Percentiles rank a stretch among this genome's conserved stretches.
phyloP scores from a whole-genome alignment of 768 basidiomycete genomes.

The Macrolepiota dolichaula region DNA sequence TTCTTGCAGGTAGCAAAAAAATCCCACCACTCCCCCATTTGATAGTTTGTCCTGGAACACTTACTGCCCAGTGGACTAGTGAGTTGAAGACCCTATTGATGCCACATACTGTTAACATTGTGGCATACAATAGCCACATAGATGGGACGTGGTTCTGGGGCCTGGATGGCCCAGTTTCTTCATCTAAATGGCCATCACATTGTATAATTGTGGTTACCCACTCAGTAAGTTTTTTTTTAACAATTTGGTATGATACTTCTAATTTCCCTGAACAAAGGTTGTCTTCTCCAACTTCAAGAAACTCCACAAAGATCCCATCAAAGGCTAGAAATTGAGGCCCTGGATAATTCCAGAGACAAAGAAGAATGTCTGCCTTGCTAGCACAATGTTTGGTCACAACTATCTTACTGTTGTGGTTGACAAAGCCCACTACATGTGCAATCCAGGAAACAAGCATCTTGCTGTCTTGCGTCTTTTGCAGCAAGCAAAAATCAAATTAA shows the following conservation, averaged over 20 bases:
- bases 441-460: background rate
- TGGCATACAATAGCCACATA: conserved; percentile 18
- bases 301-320: background rate
- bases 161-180: conserved; percentile 4
- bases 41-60: conserved; percentile 22
- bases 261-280: conserved; percentile 11
- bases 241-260: background rate
- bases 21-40: conserved; percentile 18
- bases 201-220: conserved; percentile 21
- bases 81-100: conserved; percentile 17
- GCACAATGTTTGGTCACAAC: too few species aligned
- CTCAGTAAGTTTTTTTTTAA: conserved; percentile 18
- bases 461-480: conserved; percentile 3
- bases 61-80: conserved; percentile 20
- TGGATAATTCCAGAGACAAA: background rate
- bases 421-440: conserved; percentile 1
- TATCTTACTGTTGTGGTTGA: conserved; percentile 12
- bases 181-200: conserved; percentile 12
- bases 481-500: too few species aligned
- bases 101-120: conserved; percentile 19
- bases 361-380: background rate
- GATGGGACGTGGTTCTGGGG: too few species aligned
- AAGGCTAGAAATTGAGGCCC: background rate
- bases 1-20: conserved; percentile 1
- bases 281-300: conserved; percentile 14